phyloP scores from a whole-genome alignment of 768 basidiomycete species.

The Amanita rubescens region DNA sequence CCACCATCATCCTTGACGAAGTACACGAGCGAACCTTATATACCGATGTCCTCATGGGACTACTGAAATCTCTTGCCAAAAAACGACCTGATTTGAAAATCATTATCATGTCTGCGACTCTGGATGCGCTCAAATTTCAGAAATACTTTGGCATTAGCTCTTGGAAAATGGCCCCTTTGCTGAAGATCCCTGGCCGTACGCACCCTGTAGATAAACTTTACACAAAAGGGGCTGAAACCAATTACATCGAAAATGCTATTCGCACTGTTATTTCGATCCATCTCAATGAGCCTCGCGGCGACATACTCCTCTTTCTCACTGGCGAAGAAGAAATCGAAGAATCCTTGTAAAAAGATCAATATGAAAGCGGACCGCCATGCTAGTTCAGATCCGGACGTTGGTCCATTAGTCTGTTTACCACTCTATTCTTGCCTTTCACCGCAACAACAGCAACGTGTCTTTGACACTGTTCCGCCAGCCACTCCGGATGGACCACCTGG shows the following conservation, averaged over 20 bases:
- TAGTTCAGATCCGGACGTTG: constrained; percentile 57
- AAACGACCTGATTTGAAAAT: constrained; percentile 78
- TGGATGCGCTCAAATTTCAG: constrained; percentile 86
- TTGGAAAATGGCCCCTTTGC: constrained; percentile 55
- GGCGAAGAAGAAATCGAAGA: constrained; percentile 81
- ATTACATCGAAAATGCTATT: constrained; percentile 35
- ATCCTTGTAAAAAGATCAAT: background rate
- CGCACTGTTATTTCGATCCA: constrained; percentile 6
- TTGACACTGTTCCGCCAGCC: constrained; percentile 67
- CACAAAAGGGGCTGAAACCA: constrained; percentile 67
- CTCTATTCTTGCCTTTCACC: constrained; percentile 86
- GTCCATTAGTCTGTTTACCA: constrained; percentile 41
- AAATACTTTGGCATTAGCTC: constrained; percentile 69
- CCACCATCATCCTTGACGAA: constrained; percentile 88
- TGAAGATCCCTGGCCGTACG: constrained; percentile 85
- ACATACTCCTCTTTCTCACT: constrained; percentile 87
- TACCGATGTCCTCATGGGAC: constrained; percentile 83
- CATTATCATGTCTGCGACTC: constrained; percentile 93
- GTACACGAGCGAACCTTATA: constrained; percentile 95
- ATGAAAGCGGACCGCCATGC: constrained; percentile 22
- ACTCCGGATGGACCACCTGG: constrained; percentile 37
- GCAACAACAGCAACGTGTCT: constrained; percentile 81
- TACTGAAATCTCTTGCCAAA: constrained; percentile 74
- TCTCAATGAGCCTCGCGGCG: constrained; percentile 55
- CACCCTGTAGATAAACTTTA: constrained; percentile 82